These are phyloP conservation scores for Achlya hypogyna DNA, from an alignment of 352 stramenopile genomes.

Conservation along the genomic window DNA sequence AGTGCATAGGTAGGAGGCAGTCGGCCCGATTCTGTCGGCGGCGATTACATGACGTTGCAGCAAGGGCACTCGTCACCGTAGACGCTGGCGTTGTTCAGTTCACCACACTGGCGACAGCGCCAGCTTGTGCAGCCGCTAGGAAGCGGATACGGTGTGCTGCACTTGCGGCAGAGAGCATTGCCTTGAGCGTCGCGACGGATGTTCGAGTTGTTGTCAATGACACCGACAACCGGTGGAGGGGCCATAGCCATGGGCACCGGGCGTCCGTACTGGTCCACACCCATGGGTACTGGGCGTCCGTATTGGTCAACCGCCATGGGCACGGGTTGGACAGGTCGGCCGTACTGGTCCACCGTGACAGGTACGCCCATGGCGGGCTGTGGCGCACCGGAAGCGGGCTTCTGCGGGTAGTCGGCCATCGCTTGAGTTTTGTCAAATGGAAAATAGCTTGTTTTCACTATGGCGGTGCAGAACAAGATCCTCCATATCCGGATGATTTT, in stretches of 20 bases:
- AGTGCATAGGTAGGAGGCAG: no score
- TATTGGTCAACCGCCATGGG: no score
- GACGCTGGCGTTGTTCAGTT: slow-evolving; percentile 71
- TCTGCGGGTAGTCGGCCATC: slow-evolving; percentile 12
- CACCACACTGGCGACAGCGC: slow-evolving; percentile 55
- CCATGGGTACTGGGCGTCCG: no score
- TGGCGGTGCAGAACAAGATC: neutral
- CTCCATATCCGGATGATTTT: neutral
- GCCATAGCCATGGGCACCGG: slow-evolving; percentile 33
- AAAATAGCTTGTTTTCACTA: neutral
- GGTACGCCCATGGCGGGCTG: slow-evolving; percentile 9
- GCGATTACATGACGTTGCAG: slow-evolving; percentile 7
- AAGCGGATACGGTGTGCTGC: slow-evolving; percentile 54
- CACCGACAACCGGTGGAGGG: slow-evolving; percentile 22
- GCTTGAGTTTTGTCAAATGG: neutral
- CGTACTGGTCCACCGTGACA: slow-evolving; percentile 16
- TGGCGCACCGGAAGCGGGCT: neutral
- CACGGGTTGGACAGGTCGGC: neutral
- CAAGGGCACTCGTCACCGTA: slow-evolving; percentile 57
- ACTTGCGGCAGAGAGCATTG: slow-evolving; percentile 71
- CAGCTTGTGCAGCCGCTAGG: slow-evolving; percentile 58
- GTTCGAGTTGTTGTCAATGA: slow-evolving; percentile 57
- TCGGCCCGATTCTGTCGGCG: no score
- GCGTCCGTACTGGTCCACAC: slow-evolving; percentile 18
- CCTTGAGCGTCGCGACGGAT: slow-evolving; percentile 53